Conservation (phyloP, 495 filamentous ascomycete species). For the Lentithecium fluviatile region DNA sequence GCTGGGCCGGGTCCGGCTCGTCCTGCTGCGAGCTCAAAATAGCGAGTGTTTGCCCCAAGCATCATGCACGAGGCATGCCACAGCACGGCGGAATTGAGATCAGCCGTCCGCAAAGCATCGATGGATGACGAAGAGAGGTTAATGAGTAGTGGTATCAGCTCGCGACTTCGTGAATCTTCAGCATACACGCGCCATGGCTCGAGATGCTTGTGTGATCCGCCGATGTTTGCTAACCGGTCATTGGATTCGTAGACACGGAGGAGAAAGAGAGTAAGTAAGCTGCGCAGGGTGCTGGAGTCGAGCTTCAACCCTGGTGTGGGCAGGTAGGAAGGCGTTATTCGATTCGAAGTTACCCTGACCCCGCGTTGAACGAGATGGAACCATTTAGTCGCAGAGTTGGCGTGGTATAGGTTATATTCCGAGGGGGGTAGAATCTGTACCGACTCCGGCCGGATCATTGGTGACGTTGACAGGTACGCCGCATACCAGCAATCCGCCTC, state of each 20-base stretch:
- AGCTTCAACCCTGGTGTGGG: conserved; percentile 29
- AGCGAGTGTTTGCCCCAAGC: conserved; percentile 52
- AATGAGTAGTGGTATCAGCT: conserved; percentile 29
- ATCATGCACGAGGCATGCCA: conserved; percentile 58
- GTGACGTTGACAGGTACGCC: conserved; percentile 50
- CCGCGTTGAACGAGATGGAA: conserved; percentile 46
- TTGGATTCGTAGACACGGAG: conserved; percentile 30
- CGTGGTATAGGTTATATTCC: conserved; percentile 49
- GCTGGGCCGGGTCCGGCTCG: conserved; percentile 49
- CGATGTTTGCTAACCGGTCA: conserved; percentile 27
- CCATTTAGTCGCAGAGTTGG: conserved; percentile 50
- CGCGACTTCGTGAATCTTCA: conserved; percentile 31
- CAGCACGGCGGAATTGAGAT: conserved; percentile 47
- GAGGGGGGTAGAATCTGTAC: conserved; percentile 53
- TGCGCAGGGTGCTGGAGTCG: conserved; percentile 19
- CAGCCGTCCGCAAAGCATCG: conserved; percentile 26
- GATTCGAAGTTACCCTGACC: conserved; percentile 20
- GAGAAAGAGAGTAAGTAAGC: conserved; percentile 23
- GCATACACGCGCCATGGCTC: conserved; percentile 28
- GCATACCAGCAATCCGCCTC: conserved; percentile 55
- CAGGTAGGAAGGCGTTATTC: conserved; percentile 26
- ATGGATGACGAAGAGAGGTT: conserved; percentile 32
- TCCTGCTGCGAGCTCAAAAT: conserved; percentile 53
- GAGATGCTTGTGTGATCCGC: conserved; percentile 19
- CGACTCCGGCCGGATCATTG: conserved; percentile 50